Evolutionary conservation across 331 rosid species (phyloP).

Genomic region (Telfairia occidentalis): DNA sequence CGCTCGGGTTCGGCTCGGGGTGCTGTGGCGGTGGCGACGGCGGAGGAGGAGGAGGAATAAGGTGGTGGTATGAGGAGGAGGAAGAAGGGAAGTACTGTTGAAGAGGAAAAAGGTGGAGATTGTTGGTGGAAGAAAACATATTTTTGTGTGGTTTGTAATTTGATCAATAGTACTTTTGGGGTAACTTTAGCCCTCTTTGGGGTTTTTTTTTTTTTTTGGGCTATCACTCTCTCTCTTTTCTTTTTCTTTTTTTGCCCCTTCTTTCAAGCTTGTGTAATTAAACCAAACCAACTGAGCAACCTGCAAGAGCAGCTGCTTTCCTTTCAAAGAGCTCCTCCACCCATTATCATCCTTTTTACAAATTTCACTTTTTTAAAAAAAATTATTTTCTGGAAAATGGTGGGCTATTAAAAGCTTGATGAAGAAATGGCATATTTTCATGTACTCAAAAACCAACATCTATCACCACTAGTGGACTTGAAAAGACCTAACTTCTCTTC

Average conservation of each 20-base stretch:
- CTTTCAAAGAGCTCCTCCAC: constrained; percentile 8
- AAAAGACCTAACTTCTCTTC: not conserved
- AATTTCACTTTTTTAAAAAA: not conserved
- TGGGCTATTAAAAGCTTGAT: constrained; percentile 12
- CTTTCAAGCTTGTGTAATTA: constrained; percentile 5
- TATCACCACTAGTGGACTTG: constrained; percentile 12
- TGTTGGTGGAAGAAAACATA: constrained; percentile 21
- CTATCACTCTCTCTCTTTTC: no score
- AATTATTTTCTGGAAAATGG: not conserved
- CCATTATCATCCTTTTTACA: not conserved
- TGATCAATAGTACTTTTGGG: constrained; percentile 9
- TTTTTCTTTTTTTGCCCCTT: not conserved
- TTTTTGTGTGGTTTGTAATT: constrained; percentile 13
- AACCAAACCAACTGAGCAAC: constrained; percentile 13
- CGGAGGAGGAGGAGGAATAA: not conserved
- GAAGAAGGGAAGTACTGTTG: constrained; percentile 6
- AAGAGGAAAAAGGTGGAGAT: constrained; percentile 11
- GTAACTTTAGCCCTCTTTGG: constrained; percentile 3
- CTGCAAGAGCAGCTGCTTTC: constrained; percentile 12
- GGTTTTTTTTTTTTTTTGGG: not conserved
- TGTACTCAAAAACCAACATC: not conserved
- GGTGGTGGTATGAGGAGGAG: not conserved
- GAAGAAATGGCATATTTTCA: constrained; percentile 11
- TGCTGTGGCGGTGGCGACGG: not conserved
- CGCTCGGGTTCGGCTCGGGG: not conserved